Base-by-base conservation (phyloP, 2,329 filamentous ascomycete genomes). In the Xylaria sp. region DNA sequence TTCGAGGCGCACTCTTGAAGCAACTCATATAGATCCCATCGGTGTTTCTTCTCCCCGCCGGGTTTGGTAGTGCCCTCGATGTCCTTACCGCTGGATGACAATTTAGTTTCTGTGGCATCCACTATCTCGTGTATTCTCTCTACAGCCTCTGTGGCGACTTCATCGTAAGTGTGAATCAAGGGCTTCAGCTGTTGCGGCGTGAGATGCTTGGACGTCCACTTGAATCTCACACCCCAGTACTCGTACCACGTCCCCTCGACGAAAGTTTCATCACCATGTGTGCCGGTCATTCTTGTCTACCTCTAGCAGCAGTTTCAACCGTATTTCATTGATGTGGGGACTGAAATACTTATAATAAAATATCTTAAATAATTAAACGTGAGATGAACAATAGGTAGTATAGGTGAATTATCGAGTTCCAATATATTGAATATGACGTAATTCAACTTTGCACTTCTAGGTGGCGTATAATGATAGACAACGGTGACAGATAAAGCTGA, bases 131-230 rank as follows among this genome's bases (percentile, higher is more conserved):
- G 89, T 20, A 94, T 78, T 7, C 85, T 83, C 67, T 90, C 84
- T 18, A 93, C 81, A 67, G 89, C 90, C 67, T 92, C 85, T 72
- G 92, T 88, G 39, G 86, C 91, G 1, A 94, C 81, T 8, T 83
- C 84, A 78, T 95, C 93, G 76, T 92, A 94, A 0, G 87, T 87
- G 67, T 88, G 86, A 59, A 89, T 90, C 72, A 92, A 77, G 2
- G 86, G 87, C 63, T 86, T 80, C 48, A 90, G 81, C 74, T 93
- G 82, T 64, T 90, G 85, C 7, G 83, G 79, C 1, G 87, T 88
- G 20, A 88, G 81, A 78, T 95, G 92, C 3, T 89, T 79, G 6
- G 85, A 78, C 0, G 91, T 92, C 85, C 91, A 90, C 73, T 90
- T 86, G 77, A 94, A 94, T 7, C 84, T 86, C 75, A 92, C 87